Evolutionary conservation across 306 rosid genomes (phyloP).

Genomic region (Carpinus fangiana): DNA sequence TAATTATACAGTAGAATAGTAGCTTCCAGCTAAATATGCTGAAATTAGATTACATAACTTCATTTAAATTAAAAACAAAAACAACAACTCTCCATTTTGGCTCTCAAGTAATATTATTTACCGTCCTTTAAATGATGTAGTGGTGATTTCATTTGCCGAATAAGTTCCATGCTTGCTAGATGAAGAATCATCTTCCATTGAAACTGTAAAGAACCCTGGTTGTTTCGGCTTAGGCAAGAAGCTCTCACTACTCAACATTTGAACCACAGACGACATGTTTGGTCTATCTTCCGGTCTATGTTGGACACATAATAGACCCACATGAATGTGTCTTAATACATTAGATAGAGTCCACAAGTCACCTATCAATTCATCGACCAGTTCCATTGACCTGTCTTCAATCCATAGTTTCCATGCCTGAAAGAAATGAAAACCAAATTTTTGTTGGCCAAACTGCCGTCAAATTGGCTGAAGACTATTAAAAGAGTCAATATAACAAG

Average conservation of each 20-base stretch:
- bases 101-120: neutral
- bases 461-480: neutral
- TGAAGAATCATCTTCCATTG: constrained; percentile 15
- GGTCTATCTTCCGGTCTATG: constrained; percentile 54
- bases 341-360: constrained; percentile 3
- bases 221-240: constrained; percentile 47
- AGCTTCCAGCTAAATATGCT: neutral
- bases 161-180: neutral
- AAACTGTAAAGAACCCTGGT: constrained; percentile 35
- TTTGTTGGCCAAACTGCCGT: neutral
- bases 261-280: constrained; percentile 45
- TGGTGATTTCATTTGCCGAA: constrained; percentile 31
- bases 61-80: neutral
- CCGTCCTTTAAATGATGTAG: constrained; percentile 33
- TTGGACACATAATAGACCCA: constrained; percentile 57
- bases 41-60: neutral
- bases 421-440: neutral
- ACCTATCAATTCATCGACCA: constrained; percentile 29
- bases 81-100: neutral
- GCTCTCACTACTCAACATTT: constrained; percentile 46
- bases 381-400: constrained; percentile 7
- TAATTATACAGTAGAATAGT: too few relatives aligned
- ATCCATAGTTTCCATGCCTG: constrained; percentile 41
- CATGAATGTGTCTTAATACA: constrained; percentile 42
- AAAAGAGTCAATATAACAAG: neutral